phyloP scores from a whole-genome alignment of 768 basidiomycete genomes.

The Thelephora aurantiotincta region DNA sequence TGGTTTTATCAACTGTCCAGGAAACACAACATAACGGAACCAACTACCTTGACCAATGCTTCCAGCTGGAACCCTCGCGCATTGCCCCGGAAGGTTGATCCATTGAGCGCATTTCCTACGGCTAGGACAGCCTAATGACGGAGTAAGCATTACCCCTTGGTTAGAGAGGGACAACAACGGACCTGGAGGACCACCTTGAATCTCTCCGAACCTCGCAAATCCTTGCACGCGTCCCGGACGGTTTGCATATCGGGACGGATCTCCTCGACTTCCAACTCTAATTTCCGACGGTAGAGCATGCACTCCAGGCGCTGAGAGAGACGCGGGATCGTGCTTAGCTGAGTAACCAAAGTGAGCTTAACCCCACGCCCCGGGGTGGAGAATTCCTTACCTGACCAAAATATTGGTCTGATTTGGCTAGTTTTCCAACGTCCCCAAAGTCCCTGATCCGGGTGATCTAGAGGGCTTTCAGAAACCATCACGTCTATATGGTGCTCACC shows the following conservation, averaged over 20 bases:
- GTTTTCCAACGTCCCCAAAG: slow-evolving; percentile 56
- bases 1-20: not conserved
- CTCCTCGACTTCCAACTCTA: slow-evolving; percentile 77
- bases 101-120: slow-evolving; percentile 76
- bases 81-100: slow-evolving; percentile 68
- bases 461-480: not conserved
- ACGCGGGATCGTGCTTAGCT: slow-evolving; percentile 73
- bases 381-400: slow-evolving; percentile 46
- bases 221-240: slow-evolving; percentile 52
- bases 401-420: slow-evolving; percentile 78
- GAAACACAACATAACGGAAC: not conserved
- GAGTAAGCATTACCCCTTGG: not conserved
- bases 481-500: no score
- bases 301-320: slow-evolving; percentile 60
- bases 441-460: slow-evolving; percentile 53
- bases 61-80: slow-evolving; percentile 80
- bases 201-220: slow-evolving; percentile 46
- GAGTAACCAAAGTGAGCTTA: not conserved
- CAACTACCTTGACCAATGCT: slow-evolving; percentile 58
- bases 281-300: slow-evolving; percentile 72
- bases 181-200: slow-evolving; percentile 67
- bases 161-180: slow-evolving; percentile 4
- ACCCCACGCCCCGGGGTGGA: not conserved
- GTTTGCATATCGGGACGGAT: slow-evolving; percentile 69
- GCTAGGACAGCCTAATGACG: slow-evolving; percentile 46